A percentile compares a stretch with the other conserved stretches of the same genome.
These are phyloP conservation scores for Colletotrichum sp. DNA, from an alignment of 2,329 filamentous ascomycete species.

Conservation along the genomic window DNA sequence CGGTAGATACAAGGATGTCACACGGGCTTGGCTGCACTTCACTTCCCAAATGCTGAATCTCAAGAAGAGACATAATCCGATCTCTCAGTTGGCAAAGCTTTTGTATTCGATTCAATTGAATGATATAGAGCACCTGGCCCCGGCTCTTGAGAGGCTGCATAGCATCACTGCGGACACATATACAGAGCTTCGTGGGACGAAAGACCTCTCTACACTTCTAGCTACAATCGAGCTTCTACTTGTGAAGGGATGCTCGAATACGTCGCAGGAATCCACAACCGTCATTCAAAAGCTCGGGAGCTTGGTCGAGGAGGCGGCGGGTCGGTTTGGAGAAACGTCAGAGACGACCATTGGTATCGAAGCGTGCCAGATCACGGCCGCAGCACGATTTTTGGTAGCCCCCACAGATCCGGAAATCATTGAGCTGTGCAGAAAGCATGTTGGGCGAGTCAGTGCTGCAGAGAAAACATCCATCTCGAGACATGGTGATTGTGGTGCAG, in stretches of 20 bases:
- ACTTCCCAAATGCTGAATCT: background rate
- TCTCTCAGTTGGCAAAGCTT: background rate
- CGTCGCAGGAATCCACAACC: background rate
- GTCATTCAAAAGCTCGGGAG: background rate
- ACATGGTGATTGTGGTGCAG: background rate
- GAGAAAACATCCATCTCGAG: background rate
- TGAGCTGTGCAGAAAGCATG: background rate
- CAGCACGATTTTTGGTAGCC: background rate
- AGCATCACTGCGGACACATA: background rate
- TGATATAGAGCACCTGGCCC: accelerated
- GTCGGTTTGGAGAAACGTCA: background rate
- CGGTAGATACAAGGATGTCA: background rate
- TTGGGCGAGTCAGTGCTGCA: background rate
- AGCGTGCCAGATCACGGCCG: background rate
- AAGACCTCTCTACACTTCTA: accelerated
- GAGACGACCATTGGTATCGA: background rate
- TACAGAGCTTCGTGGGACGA: accelerated
- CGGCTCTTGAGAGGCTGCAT: background rate
- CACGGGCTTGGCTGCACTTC: background rate
- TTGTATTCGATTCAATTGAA: background rate
- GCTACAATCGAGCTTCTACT: accelerated
- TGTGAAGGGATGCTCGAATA: accelerated
- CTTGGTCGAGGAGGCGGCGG: background rate
- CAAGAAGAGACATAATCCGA: background rate
- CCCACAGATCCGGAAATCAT: background rate